Conservation (phyloP, 169 alveolate species). For the Babesia ovata region DNA sequence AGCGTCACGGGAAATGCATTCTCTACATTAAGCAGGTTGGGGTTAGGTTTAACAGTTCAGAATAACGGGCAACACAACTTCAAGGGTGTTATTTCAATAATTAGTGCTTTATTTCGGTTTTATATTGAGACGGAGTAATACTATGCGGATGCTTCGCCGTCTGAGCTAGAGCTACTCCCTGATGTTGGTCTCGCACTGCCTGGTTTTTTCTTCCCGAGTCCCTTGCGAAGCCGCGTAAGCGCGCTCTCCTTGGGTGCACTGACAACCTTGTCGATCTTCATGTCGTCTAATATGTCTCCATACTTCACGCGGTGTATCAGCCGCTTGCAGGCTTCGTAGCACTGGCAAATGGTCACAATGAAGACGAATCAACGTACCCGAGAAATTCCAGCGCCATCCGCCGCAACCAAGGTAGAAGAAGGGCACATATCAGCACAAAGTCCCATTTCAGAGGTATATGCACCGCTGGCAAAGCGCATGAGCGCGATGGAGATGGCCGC, state of each 20-base stretch:
- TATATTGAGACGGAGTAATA: too few species aligned
- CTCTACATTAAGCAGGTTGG: too few species aligned
- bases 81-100: too few species aligned
- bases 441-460: conserved; percentile 25
- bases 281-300: conserved; percentile 21
- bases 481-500: not conserved
- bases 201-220: conserved; percentile 1
- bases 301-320: conserved; percentile 33
- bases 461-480: not conserved
- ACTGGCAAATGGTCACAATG: not conserved
- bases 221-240: conserved; percentile 6
- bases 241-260: conserved; percentile 24
- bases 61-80: too few species aligned
- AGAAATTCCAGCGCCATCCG: conserved; percentile 11
- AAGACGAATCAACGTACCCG: not conserved
- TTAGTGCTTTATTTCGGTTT: too few species aligned
- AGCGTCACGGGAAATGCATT: too few species aligned
- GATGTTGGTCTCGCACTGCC: too few species aligned
- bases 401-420: conserved; percentile 15
- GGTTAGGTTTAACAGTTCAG: too few species aligned
- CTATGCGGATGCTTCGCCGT: too few species aligned
- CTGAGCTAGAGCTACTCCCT: too few species aligned
- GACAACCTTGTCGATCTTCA: not conserved
- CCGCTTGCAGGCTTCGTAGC: conserved; percentile 32
- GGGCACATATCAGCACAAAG: conserved; percentile 48